phyloP scores from a whole-genome alignment of 371 early-diverging fungal genomes.

The Fennellomyces sp. region DNA sequence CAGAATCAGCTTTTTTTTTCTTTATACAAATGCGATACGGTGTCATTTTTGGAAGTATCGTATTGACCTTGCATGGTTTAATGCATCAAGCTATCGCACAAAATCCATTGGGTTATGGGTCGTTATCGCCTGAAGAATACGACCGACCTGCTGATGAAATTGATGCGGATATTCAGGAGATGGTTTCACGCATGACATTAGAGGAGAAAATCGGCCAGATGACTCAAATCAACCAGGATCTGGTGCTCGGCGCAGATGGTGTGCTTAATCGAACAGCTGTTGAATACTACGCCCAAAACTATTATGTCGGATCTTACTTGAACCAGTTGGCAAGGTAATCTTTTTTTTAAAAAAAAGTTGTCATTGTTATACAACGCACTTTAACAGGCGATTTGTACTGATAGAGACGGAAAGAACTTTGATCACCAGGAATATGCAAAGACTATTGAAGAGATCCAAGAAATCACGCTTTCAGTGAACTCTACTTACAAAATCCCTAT shows the following conservation, averaged over 20 bases:
- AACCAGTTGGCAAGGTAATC: slow-evolving; percentile 34
- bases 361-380: too few relatives aligned
- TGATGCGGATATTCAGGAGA: slow-evolving; percentile 29
- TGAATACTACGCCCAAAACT: slow-evolving; percentile 47
- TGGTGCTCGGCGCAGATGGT: slow-evolving; percentile 43
- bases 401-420: slow-evolving; percentile 31
- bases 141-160: slow-evolving; percentile 29
- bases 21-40: not conserved
- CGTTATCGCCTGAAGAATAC: slow-evolving; percentile 11
- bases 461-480: slow-evolving; percentile 31
- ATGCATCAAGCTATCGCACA: not conserved
- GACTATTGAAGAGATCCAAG: slow-evolving; percentile 34
- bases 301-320: slow-evolving; percentile 36
- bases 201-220: slow-evolving; percentile 72
- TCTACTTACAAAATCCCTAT: slow-evolving; percentile 40
- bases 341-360: not conserved
- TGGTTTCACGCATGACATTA: slow-evolving; percentile 55
- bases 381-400: too few relatives aligned
- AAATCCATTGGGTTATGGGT: slow-evolving; percentile 5
- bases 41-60: slow-evolving; percentile 3
- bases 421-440: slow-evolving; percentile 28
- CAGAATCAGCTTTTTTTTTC: not conserved
- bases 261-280: slow-evolving; percentile 45
- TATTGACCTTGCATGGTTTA: not conserved
- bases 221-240: slow-evolving; percentile 60